Conservation (phyloP, 1,139 yeast species). For the Ashbya aceris region DNA sequence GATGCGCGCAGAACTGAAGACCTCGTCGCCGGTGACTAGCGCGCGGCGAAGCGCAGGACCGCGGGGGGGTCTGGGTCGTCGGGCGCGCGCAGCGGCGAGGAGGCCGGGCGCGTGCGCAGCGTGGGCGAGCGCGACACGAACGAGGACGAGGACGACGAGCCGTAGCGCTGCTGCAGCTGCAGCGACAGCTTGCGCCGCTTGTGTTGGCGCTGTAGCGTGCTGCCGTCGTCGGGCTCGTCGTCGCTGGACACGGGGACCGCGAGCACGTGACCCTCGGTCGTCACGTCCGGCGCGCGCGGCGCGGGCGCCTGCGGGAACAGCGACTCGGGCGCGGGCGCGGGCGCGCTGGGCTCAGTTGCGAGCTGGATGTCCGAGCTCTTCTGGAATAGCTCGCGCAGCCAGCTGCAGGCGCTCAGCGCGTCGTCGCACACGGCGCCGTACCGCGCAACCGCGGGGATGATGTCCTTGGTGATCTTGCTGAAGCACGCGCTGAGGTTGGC, state of each 20-base stretch:
- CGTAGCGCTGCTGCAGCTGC: conserved; percentile 27
- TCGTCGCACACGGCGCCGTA: conserved; percentile 25
- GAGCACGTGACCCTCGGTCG: conserved; percentile 22
- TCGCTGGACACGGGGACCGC: conserved; percentile 24
- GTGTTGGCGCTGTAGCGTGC: conserved; percentile 24
- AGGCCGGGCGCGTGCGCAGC: not conserved
- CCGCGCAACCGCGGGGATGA: conserved; percentile 25
- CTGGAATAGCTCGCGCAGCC: conserved; percentile 27
- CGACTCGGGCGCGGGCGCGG: conserved; percentile 8
- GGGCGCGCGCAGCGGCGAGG: not conserved
- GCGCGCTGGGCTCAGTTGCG: conserved; percentile 2
- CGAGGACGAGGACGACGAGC: conserved; percentile 18
- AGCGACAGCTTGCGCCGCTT: conserved; percentile 27
- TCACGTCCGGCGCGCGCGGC: conserved; percentile 11
- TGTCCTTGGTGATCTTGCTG: conserved; percentile 24
- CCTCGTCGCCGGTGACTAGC: not conserved
- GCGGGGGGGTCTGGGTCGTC: not conserved
- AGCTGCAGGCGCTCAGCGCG: conserved; percentile 24
- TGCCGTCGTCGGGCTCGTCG: conserved; percentile 21
- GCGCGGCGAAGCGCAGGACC: not conserved
- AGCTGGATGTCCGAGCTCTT: conserved; percentile 25
- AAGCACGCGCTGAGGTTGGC: conserved; percentile 32
- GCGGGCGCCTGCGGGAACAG: conserved; percentile 11
- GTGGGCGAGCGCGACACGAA: conserved; percentile 4
- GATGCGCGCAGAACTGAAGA: too few species aligned